Percentiles rank a stretch among this genome's conserved stretches.
These are phyloP conservation scores for Macrotyloma uniflorum DNA, from an alignment of 306 rosid genomes.

Conservation along the genomic window DNA sequence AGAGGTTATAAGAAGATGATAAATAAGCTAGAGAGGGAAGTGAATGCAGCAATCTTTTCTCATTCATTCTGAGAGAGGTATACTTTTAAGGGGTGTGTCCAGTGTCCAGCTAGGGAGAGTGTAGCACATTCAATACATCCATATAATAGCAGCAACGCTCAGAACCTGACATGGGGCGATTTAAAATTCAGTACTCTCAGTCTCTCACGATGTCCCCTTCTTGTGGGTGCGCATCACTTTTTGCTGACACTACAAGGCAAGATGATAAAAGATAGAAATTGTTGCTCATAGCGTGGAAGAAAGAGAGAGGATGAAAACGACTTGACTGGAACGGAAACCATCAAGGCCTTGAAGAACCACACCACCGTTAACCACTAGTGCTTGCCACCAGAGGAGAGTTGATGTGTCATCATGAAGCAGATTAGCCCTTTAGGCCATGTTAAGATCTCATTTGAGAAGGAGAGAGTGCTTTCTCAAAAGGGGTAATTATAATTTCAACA, in stretches of 20 bases:
- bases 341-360: constrained; percentile 55
- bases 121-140: neutral
- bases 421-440: constrained; percentile 17
- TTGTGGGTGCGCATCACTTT: constrained; percentile 67
- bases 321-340: constrained; percentile 85
- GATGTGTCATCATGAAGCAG: constrained; percentile 23
- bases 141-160: constrained; percentile 27
- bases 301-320: constrained; percentile 69
- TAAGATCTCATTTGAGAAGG: constrained; percentile 26
- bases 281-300: constrained; percentile 26
- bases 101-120: constrained; percentile 5
- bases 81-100: constrained; percentile 39
- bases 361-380: constrained; percentile 3
- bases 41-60: constrained; percentile 37
- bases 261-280: constrained; percentile 77
- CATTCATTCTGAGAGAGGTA: constrained; percentile 39
- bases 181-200: constrained; percentile 39
- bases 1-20: constrained; percentile 6
- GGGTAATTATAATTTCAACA: constrained; percentile 31
- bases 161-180: constrained; percentile 59
- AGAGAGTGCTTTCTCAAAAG: constrained; percentile 45
- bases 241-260: constrained; percentile 76
- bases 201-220: constrained; percentile 30
- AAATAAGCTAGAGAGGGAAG: constrained; percentile 39
- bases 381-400: constrained; percentile 12